Evolutionary conservation across 441 rosid genomes (phyloP).

Genomic region (Erodium texanum): DNA sequence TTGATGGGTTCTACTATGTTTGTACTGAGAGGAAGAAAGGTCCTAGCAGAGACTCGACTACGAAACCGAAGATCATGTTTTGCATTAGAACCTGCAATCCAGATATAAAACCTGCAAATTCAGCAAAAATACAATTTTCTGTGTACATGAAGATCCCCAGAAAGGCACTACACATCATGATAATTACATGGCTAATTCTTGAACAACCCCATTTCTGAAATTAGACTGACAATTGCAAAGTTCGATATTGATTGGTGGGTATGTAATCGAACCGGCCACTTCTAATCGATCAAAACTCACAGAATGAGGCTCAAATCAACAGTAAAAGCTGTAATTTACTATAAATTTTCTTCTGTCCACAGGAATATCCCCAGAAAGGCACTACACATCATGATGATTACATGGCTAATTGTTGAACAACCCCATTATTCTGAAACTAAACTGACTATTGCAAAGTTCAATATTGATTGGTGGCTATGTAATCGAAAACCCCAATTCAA

Average conservation of each 20-base stretch:
- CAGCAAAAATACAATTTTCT: constrained; percentile 8
- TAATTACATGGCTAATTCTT: not conserved
- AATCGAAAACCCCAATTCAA: too few relatives aligned
- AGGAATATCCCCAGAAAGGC: too few relatives aligned
- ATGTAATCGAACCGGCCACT: too few relatives aligned
- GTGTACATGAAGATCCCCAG: not conserved
- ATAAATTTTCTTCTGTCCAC: too few relatives aligned
- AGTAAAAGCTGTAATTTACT: too few relatives aligned
- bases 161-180: not conserved
- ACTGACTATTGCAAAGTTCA: too few relatives aligned
- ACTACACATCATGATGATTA: too few relatives aligned
- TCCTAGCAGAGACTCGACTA: constrained; percentile 18
- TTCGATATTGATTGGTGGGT: too few relatives aligned
- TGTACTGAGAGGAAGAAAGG: constrained; percentile 20
- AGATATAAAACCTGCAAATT: constrained; percentile 7
- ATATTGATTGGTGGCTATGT: too few relatives aligned
- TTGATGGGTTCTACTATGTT: constrained; percentile 21
- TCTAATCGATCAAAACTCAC: not conserved
- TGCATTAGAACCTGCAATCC: constrained; percentile 26
- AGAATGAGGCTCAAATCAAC: not conserved
- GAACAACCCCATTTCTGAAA: not conserved
- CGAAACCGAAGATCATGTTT: constrained; percentile 18
- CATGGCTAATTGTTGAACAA: too few relatives aligned
- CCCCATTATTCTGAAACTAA: too few relatives aligned
- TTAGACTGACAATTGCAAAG: not conserved